These are phyloP conservation scores for Epichloe gansuensis DNA, from an alignment of 2,329 filamentous ascomycete genomes.

Conservation along the genomic window DNA sequence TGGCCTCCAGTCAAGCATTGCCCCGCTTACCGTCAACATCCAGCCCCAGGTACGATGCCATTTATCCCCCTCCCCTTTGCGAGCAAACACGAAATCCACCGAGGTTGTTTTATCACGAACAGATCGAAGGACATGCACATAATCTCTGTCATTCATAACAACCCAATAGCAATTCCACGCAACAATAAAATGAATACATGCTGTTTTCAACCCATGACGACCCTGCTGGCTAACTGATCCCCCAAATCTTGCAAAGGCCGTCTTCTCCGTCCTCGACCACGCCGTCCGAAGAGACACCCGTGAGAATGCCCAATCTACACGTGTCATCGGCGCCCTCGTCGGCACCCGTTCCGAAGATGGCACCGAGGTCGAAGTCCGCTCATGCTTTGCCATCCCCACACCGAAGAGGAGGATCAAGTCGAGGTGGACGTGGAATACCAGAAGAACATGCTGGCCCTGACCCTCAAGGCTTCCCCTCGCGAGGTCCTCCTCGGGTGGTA, in stretches of 20 bases:
- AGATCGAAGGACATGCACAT: background rate
- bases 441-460: constrained; percentile 95
- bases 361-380: constrained; percentile 89
- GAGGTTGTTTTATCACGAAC: background rate
- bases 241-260: constrained; percentile 32
- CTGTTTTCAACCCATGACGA: background rate
- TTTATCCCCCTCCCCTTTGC: background rate
- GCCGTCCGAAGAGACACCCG: constrained; percentile 71
- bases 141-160: background rate
- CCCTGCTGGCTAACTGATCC: background rate
- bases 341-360: constrained; percentile 93
- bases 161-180: background rate
- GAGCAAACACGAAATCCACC: background rate
- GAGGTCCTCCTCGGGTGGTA: constrained; percentile 97
- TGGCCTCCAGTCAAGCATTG: constrained; percentile 72
- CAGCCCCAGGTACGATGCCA: constrained; percentile 72
- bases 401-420: constrained; percentile 95
- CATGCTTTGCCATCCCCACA: constrained; percentile 98
- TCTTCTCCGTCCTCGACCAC: constrained; percentile 81
- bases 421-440: constrained; percentile 99
- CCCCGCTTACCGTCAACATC: constrained; percentile 86
- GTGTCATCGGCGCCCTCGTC: constrained; percentile 92
- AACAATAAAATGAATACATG: background rate
- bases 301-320: constrained; percentile 66
- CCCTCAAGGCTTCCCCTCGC: constrained; percentile 86